Conservation (phyloP, 1,139 yeast genomes). For the Blastobotrys niveus region DNA sequence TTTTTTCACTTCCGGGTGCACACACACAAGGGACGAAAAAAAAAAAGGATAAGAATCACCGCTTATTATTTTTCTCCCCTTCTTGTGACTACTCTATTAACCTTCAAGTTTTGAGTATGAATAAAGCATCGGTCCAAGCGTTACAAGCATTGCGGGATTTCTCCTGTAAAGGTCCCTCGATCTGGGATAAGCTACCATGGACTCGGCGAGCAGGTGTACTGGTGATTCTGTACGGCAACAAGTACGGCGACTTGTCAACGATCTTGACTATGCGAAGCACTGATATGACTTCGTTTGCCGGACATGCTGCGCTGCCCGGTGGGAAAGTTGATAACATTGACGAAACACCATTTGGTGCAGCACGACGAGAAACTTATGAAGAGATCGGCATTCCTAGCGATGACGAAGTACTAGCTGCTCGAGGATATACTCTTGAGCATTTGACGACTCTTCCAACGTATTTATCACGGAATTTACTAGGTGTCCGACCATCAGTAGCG, state of each 20-base stretch:
- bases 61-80: background rate
- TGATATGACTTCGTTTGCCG: conserved; percentile 64
- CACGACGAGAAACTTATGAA: conserved; percentile 78
- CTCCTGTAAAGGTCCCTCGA: conserved; percentile 14
- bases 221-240: conserved; percentile 59
- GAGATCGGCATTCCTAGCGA: conserved; percentile 69
- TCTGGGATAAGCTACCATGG: conserved; percentile 56
- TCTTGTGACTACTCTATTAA: background rate
- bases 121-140: conserved; percentile 3
- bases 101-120: conserved; percentile 1
- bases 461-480: conserved; percentile 70
- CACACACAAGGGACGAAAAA: background rate
- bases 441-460: conserved; percentile 65
- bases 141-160: conserved; percentile 5
- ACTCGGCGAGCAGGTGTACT: conserved; percentile 73
- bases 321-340: conserved; percentile 40
- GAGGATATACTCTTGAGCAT: conserved; percentile 40
- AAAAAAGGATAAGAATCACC: background rate
- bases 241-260: conserved; percentile 67
- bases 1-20: no score
- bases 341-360: conserved; percentile 66
- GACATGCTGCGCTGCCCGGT: conserved; percentile 87
- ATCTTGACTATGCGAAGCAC: conserved; percentile 72
- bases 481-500: conserved; percentile 79
- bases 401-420: conserved; percentile 39